Conservation (phyloP, 2,329 filamentous ascomycete species). For the Pseudocercospora crystallina region DNA sequence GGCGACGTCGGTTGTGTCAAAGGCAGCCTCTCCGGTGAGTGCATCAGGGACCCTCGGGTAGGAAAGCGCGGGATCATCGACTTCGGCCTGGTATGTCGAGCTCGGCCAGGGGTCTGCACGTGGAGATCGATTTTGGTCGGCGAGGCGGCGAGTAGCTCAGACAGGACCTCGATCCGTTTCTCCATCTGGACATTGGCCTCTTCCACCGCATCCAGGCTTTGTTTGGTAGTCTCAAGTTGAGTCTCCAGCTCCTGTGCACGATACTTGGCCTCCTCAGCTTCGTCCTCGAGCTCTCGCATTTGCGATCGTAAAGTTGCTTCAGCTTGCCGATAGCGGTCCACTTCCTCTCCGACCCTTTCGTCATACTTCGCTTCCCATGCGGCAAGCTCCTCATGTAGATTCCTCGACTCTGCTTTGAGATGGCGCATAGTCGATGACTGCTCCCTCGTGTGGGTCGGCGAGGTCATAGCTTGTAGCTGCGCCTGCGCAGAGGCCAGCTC, state of each 20-base stretch:
- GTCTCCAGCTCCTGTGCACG: slow-evolving; percentile 36
- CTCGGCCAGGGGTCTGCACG: slow-evolving; percentile 27
- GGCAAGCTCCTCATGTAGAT: slow-evolving; percentile 36
- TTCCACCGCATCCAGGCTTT: slow-evolving; percentile 36
- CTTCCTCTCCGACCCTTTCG: slow-evolving; percentile 35
- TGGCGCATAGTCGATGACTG: slow-evolving; percentile 39
- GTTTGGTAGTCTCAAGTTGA: slow-evolving; percentile 31
- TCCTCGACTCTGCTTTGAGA: slow-evolving; percentile 35
- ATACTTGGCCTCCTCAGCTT: slow-evolving; percentile 30
- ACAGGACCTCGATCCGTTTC: slow-evolving; percentile 39
- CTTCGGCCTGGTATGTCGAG: slow-evolving; percentile 32
- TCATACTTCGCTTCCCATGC: slow-evolving; percentile 41
- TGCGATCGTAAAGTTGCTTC: slow-evolving; percentile 32
- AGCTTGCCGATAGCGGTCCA: slow-evolving; percentile 30
- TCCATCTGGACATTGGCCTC: slow-evolving; percentile 39
- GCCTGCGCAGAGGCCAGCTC: slow-evolving; percentile 45
- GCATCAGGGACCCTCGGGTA: slow-evolving; percentile 31
- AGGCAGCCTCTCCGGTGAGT: slow-evolving; percentile 26
- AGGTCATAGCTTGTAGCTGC: slow-evolving; percentile 40
- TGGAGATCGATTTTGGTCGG: slow-evolving; percentile 38
- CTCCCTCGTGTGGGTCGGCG: slow-evolving; percentile 39
- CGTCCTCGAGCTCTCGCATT: slow-evolving; percentile 32
- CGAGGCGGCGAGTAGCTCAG: slow-evolving; percentile 38
- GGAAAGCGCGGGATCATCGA: slow-evolving; percentile 38
- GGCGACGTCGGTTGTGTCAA: slow-evolving; percentile 19